These are phyloP conservation scores for Uronychia setigera DNA, from an alignment of 73 alveolate genomes.

Conservation along the genomic window DNA sequence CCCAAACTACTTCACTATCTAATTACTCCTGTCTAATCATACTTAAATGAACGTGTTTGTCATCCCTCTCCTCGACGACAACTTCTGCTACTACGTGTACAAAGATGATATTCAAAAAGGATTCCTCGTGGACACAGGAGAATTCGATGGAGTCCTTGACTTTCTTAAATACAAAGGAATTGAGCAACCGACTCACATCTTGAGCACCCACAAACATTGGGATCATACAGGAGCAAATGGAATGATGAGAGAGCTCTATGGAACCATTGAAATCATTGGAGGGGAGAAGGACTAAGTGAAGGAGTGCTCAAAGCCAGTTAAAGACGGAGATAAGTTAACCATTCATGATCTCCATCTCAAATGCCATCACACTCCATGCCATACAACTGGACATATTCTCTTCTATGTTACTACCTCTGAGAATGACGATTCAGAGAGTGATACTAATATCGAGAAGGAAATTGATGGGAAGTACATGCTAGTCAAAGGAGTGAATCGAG, in stretches of 20 bases:
- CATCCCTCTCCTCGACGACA: constrained; percentile 54
- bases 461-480: constrained; percentile 4
- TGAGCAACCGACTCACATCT: constrained; percentile 8
- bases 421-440: constrained; percentile 9
- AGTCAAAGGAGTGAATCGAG: constrained; percentile 39
- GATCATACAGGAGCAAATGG: constrained; percentile 70
- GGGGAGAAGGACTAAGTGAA: constrained; percentile 64
- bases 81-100: constrained; percentile 61
- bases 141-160: constrained; percentile 3
- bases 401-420: constrained; percentile 41
- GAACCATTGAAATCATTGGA: constrained; percentile 40
- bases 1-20: too few species aligned
- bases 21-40: too few species aligned
- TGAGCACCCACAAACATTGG: constrained; percentile 74
- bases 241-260: constrained; percentile 16
- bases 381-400: constrained; percentile 76
- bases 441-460: constrained; percentile 13
- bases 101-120: constrained; percentile 53
- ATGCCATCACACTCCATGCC: constrained; percentile 76
- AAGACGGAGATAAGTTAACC: constrained; percentile 39
- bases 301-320: constrained; percentile 64
- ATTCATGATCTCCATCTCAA: constrained; percentile 44
- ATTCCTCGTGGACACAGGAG: constrained; percentile 57
- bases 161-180: constrained; percentile 30
- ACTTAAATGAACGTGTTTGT: constrained; percentile 37